Conservation (phyloP, 805 yeast genomes). For the Lipomyces yamanashiensis region DNA sequence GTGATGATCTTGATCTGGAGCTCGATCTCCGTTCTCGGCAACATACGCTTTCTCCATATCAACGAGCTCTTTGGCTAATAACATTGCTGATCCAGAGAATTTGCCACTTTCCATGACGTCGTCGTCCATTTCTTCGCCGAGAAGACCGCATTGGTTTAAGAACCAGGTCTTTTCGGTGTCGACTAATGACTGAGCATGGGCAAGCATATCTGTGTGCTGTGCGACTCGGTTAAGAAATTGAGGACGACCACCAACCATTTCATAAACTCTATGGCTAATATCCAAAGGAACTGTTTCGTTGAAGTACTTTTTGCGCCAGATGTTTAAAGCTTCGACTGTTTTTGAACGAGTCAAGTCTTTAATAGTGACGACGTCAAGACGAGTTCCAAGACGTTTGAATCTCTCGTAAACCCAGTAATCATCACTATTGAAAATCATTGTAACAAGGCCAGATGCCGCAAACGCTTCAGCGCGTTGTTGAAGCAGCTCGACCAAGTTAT, state of each 20-base stretch:
- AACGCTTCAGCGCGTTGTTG: conserved; percentile 84
- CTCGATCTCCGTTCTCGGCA: conserved; percentile 40
- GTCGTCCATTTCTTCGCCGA: conserved; percentile 82
- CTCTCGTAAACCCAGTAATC: conserved; percentile 88
- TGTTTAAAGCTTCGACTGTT: conserved; percentile 56
- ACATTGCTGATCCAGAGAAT: conserved; percentile 75
- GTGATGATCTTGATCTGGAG: conserved; percentile 50
- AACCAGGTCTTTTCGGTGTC: conserved; percentile 87
- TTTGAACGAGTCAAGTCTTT: conserved; percentile 60
- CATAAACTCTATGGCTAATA: conserved; percentile 60
- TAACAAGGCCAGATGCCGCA: conserved; percentile 72
- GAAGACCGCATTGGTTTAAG: conserved; percentile 75
- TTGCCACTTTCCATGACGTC: conserved; percentile 78
- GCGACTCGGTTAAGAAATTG: conserved; percentile 79
- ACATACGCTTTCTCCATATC: conserved; percentile 59
- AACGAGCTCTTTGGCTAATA: conserved; percentile 70
- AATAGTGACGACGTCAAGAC: conserved; percentile 73
- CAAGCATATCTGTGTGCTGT: conserved; percentile 55
- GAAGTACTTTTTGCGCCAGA: conserved; percentile 51
- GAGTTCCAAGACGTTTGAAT: conserved; percentile 69
- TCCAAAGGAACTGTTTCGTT: conserved; percentile 47
- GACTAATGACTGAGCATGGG: conserved; percentile 51
- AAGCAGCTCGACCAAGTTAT: conserved; percentile 67
- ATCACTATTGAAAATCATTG: conserved; percentile 76
- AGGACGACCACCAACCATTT: conserved; percentile 80